Conservation (phyloP, 169 alveolate species). For the Nephromyces sp. region DNA sequence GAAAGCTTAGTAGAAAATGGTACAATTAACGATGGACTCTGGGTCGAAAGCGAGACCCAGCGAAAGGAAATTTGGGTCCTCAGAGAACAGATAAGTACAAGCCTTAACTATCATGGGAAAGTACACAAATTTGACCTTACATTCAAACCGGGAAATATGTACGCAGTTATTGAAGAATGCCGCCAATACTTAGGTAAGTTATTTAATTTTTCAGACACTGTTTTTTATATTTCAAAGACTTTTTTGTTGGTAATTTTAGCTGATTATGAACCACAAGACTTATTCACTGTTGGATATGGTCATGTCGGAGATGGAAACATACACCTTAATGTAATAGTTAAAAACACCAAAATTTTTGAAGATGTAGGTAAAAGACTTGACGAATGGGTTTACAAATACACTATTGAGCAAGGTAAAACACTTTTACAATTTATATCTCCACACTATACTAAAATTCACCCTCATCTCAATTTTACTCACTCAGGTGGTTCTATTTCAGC, state of each 20-base stretch:
- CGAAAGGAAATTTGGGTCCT: constrained; percentile 45
- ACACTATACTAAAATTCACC: too few species aligned
- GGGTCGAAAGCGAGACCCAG: constrained; percentile 38
- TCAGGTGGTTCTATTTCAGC: constrained; percentile 2
- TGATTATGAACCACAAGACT: background rate
- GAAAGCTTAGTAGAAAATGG: constrained; percentile 2
- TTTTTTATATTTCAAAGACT: too few species aligned
- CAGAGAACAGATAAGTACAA: constrained; percentile 52
- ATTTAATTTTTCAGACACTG: too few species aligned
- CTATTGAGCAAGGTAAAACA: background rate
- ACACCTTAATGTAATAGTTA: constrained; percentile 46
- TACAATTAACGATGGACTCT: constrained; percentile 35
- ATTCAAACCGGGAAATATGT: constrained; percentile 14
- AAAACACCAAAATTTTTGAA: constrained; percentile 8
- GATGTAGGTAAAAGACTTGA: constrained; percentile 36
- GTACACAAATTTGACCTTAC: constrained; percentile 44
- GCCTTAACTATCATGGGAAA: constrained; percentile 9
- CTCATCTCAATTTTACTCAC: background rate
- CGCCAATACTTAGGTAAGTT: background rate
- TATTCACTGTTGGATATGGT: constrained; percentile 45
- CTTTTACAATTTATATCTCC: too few species aligned
- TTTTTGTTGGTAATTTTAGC: too few species aligned
- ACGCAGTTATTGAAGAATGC: background rate
- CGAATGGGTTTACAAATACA: constrained; percentile 37
- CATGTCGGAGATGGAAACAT: constrained; percentile 76